A percentile compares a stretch with the other conserved stretches of the same genome.
Conservation (phyloP, 805 yeast species). For the Saccharomyces kudriavzevii region DNA sequence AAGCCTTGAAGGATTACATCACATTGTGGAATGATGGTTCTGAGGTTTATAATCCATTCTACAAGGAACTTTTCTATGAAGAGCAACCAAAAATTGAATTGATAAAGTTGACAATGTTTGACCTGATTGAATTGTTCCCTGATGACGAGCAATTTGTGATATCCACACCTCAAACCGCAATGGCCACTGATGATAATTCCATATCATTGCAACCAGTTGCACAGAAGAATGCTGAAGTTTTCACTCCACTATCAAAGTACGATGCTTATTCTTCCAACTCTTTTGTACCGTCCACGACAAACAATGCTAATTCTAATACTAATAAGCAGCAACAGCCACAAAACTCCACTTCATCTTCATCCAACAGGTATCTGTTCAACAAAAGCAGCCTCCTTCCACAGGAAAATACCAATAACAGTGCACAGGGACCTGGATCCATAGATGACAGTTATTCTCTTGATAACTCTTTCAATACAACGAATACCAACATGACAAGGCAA, state of each 20-base stretch:
- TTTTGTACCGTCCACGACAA: slow-evolving; percentile 15
- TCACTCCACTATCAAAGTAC: slow-evolving; percentile 10
- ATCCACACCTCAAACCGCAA: background rate
- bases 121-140: slow-evolving; percentile 15
- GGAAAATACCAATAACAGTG: background rate
- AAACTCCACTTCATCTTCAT: background rate
- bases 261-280: slow-evolving; percentile 21
- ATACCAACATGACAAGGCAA: background rate
- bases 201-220: slow-evolving; percentile 3
- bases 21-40: slow-evolving; percentile 33
- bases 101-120: slow-evolving; percentile 4
- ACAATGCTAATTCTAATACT: background rate
- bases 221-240: slow-evolving; percentile 1
- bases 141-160: slow-evolving; percentile 2
- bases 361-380: background rate
- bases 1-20: slow-evolving; percentile 20
- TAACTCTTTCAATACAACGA: background rate
- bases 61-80: slow-evolving; percentile 10
- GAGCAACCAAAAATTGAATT: slow-evolving; percentile 15
- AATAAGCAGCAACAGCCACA: background rate
- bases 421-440: background rate
- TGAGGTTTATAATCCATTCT: slow-evolving; percentile 18
- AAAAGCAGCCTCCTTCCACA: background rate
- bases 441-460: background rate
- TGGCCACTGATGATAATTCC: background rate